Conservation (phyloP, 495 filamentous ascomycete species). For the Evernia prunastri region DNA sequence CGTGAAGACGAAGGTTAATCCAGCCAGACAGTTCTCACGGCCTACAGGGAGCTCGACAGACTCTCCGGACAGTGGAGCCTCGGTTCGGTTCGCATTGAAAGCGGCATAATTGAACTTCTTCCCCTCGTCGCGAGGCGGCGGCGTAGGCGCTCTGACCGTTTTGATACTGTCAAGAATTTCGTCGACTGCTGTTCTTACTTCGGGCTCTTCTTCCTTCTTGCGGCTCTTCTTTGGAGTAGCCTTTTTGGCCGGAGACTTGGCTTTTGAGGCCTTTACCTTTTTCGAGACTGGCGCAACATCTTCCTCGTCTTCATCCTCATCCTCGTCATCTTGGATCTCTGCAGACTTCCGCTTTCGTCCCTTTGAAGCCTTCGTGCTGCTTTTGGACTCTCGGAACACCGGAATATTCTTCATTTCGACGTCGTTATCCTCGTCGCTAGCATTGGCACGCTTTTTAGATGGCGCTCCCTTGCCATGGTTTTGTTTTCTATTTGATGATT, state of each 20-base stretch:
- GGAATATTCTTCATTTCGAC: conserved; percentile 24
- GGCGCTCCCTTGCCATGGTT: conserved; percentile 8
- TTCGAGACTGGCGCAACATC: conserved; percentile 29
- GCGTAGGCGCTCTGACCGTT: conserved; percentile 70
- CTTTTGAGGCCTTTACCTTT: conserved; percentile 38
- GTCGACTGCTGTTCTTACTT: conserved; percentile 61
- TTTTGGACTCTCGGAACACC: conserved; percentile 31
- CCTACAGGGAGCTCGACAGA: conserved; percentile 72
- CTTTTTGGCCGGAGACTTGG: conserved; percentile 34
- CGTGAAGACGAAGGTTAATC: conserved; percentile 96
- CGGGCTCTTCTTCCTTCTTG: conserved; percentile 59
- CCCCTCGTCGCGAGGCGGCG: conserved; percentile 54
- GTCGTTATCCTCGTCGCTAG: conserved; percentile 42
- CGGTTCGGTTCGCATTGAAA: conserved; percentile 44
- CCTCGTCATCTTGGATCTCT: conserved; percentile 36
- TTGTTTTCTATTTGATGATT: conserved; percentile 3
- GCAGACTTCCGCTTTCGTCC: conserved; percentile 53
- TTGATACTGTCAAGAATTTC: conserved; percentile 86
- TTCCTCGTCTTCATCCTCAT: conserved; percentile 40
- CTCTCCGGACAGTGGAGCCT: conserved; percentile 54
- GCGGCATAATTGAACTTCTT: conserved; percentile 66
- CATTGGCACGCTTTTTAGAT: conserved; percentile 16
- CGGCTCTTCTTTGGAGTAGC: conserved; percentile 25
- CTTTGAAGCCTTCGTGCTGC: conserved; percentile 32
- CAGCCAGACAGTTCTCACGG: conserved; percentile 82